Evolutionary conservation across 2,329 filamentous ascomycete species (phyloP), one percentile per base, ranked within the genome.

Genomic region (Mycosphaerella sp.): DNA sequence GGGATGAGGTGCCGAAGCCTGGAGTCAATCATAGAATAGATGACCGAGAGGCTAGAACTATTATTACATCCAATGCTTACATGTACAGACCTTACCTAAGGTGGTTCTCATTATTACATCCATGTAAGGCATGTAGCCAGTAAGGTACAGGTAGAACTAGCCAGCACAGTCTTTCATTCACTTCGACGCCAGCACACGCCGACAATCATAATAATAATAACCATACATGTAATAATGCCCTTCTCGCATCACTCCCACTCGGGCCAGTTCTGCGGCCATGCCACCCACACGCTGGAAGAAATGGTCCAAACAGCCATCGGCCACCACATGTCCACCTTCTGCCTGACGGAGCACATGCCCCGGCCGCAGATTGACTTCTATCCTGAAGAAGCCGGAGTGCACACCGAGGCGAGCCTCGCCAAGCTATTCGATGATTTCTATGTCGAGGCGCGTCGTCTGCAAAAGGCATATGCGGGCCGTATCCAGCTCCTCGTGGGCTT

Each of bases 211-310:
- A 25, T 21, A n/a, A n/a, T n/a, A n/a, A n/a, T n/a, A n/a, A n/a
- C n/a, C n/a, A n/a, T n/a, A n/a, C n/a, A n/a, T n/a, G n/a, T n/a
- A n/a, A n/a, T n/a, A n/a, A 97, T 97, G 93, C 90, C 91, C 1
- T 95, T 95, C 73, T 94, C 93, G 4, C 94, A 97, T 76, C 93
- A 98, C 71, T 95, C 89, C 66, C 93, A 98, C 73, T 97, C 93
- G 34, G 93, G 93, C 57, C 88, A 98, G 69, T 98, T 98, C 75
- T 98, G 93, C 74, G 84, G 84, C 8, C 93, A 98, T 74, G 93
- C 93, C 44, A 82, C 85, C 66, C 82, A 95, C 67, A 79, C 82
- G 16, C 79, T 98, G 8, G 91, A 97, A 69, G 84, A 89, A 59
- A 81, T 97, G 43, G 75, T 97, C 61, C 79, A 84, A 64, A 79